phyloP scores from a whole-genome alignment of 371 early-diverging fungal species.

The Polyrhizophydium stewartii region DNA sequence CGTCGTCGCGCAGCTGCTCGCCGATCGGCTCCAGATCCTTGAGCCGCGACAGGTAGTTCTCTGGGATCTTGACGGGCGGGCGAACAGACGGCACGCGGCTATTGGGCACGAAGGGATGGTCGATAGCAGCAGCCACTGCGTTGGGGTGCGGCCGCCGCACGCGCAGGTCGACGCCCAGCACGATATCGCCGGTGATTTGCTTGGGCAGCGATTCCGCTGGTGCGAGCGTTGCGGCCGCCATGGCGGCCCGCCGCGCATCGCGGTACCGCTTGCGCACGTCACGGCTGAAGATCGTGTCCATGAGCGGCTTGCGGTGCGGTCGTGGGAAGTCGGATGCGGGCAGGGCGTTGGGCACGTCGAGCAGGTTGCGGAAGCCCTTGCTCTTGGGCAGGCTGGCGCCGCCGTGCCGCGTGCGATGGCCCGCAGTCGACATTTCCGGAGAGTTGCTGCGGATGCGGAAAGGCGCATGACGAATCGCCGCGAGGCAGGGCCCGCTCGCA shows the following conservation, averaged over 20 bases:
- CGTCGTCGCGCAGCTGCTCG: neutral
- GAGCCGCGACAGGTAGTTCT: slow-evolving; percentile 16
- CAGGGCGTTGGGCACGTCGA: too few relatives aligned
- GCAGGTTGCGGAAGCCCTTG: too few relatives aligned
- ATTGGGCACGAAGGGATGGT: slow-evolving; percentile 20
- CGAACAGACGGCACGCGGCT: slow-evolving; percentile 17
- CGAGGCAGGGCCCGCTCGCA: too few relatives aligned
- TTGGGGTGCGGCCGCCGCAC: slow-evolving; percentile 14
- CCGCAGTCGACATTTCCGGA: too few relatives aligned
- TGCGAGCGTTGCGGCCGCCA: neutral
- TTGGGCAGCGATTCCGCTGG: neutral
- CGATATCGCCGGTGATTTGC: neutral
- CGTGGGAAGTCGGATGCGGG: slow-evolving; percentile 10
- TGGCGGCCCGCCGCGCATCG: neutral
- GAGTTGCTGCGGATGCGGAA: too few relatives aligned
- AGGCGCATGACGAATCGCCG: too few relatives aligned
- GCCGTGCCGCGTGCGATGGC: too few relatives aligned
- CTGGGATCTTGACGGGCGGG: slow-evolving; percentile 25
- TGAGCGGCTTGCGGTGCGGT: slow-evolving; percentile 25
- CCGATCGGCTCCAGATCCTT: slow-evolving; percentile 16
- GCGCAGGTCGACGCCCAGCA: slow-evolving; percentile 5
- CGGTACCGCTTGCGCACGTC: neutral
- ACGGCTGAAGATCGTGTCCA: neutral
- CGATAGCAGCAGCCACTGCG: slow-evolving; percentile 37
- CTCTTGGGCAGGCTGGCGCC: too few relatives aligned